A percentile compares a stretch with the other conserved stretches of the same genome.
Evolutionary conservation across 1,284 basidiomycete genomes (phyloP).

Genomic region (Leccinum brunneo-olivaceum): DNA sequence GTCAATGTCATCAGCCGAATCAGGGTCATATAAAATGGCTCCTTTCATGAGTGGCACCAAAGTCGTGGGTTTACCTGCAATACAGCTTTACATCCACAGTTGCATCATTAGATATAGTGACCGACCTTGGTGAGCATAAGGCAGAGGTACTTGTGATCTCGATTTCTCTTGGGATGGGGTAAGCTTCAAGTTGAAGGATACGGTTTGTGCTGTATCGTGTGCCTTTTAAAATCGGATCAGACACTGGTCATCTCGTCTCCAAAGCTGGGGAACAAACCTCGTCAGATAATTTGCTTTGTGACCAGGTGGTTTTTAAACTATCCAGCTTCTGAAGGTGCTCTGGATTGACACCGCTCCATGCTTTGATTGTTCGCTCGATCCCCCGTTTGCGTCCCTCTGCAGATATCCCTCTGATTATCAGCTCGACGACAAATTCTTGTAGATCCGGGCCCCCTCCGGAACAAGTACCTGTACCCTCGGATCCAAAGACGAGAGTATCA

Average conservation of each 20-base stretch:
- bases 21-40: conserved; percentile 69
- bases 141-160: conserved; percentile 74
- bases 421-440: conserved; percentile 54
- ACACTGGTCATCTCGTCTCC: not conserved
- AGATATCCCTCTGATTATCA: conserved; percentile 44
- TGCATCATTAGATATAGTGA: not conserved
- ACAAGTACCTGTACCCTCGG: conserved; percentile 46
- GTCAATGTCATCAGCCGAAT: conserved; percentile 83
- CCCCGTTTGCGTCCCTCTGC: conserved; percentile 40
- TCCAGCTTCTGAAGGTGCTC: conserved; percentile 45
- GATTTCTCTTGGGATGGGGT: conserved; percentile 80
- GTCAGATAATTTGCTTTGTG: conserved; percentile 29
- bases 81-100: conserved; percentile 1
- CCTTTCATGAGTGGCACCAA: conserved; percentile 19
- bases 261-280: conserved; percentile 36
- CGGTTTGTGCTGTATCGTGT: conserved; percentile 54
- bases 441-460: conserved; percentile 21
- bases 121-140: conserved; percentile 78
- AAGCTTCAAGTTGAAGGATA: conserved; percentile 81
- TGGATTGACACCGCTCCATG: conserved; percentile 44
- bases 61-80: conserved; percentile 24
- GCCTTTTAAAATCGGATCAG: conserved; percentile 28
- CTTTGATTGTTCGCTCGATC: conserved; percentile 58
- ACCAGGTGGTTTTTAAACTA: conserved; percentile 43
- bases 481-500: conserved; percentile 55